A percentile compares a stretch with the other conserved stretches of the same genome.
Conservation (phyloP, 2,329 filamentous ascomycete genomes). For the Lachnellula occidentalis region DNA sequence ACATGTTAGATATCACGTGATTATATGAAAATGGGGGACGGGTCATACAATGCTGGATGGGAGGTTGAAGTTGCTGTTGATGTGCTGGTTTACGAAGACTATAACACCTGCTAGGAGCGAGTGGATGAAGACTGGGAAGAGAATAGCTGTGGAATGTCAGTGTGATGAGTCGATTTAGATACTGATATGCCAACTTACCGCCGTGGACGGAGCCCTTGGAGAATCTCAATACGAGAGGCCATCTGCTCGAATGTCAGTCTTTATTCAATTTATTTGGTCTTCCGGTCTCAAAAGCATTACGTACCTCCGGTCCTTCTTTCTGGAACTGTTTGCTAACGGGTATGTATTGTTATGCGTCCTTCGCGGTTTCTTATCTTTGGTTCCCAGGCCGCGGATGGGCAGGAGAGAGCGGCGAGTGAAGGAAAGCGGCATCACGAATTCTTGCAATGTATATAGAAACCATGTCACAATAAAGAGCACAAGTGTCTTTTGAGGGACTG, state of each 20-base stretch:
- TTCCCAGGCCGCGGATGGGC: conserved; percentile 15
- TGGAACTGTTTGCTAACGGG: conserved; percentile 25
- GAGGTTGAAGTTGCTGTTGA: conserved; percentile 45
- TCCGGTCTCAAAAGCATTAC: background rate
- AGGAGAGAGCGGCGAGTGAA: conserved; percentile 20
- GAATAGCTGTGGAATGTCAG: conserved; percentile 38
- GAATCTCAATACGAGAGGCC: conserved; percentile 59
- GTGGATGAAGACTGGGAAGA: conserved; percentile 52
- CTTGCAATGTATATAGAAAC: background rate
- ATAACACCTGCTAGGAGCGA: conserved; percentile 52
- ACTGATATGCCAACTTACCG: conserved; percentile 14
- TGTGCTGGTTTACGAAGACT: conserved; percentile 50
- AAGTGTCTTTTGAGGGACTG: background rate
- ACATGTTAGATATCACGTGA: conserved; percentile 2
- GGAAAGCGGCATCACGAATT: conserved; percentile 18
- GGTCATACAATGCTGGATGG: conserved; percentile 49
- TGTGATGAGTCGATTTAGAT: background rate
- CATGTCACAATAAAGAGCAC: conserved; percentile 3
- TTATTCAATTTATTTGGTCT: background rate
- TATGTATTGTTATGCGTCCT: conserved; percentile 13
- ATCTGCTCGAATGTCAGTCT: conserved; percentile 36
- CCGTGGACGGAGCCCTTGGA: conserved; percentile 58
- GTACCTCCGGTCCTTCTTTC: conserved; percentile 29
- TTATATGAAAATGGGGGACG: background rate
- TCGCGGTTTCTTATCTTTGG: conserved; percentile 9